Evolutionary conservation across 208 protist species (phyloP).

Genomic region (Histomonas meleagridis): DNA sequence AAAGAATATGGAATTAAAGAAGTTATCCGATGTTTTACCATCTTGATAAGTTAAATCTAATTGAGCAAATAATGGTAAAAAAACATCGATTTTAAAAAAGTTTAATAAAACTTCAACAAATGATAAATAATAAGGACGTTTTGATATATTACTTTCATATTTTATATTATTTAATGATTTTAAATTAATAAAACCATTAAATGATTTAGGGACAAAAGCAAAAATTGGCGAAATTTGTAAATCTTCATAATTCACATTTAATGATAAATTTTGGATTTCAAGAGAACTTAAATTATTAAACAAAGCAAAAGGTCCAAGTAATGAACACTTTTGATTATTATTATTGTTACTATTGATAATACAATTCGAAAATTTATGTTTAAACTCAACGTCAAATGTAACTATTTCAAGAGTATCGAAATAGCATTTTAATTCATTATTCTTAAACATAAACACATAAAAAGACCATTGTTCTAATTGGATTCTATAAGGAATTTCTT

Average conservation of each 20-base stretch:
- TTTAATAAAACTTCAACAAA: neutral
- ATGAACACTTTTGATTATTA: neutral
- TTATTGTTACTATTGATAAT: neutral
- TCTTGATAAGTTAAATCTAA: neutral
- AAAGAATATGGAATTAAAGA: neutral
- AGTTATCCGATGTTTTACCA: neutral
- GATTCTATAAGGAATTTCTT: neutral
- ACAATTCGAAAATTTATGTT: neutral
- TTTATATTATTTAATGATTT: too few species aligned
- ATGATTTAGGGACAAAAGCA: too few species aligned
- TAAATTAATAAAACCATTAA: too few species aligned
- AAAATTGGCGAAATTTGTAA: too few species aligned
- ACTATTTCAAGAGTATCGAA: neutral
- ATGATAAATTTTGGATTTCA: too few species aligned
- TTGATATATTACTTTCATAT: too few species aligned
- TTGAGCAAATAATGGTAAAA: neutral
- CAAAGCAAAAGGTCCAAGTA: neutral
- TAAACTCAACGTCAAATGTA: neutral
- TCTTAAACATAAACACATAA: neutral
- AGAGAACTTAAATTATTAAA: neutral
- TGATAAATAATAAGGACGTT: too few species aligned
- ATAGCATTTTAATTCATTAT: neutral
- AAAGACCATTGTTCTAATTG: neutral
- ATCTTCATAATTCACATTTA: too few species aligned
- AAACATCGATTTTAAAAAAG: neutral